Base-by-base conservation (phyloP, 2,329 filamentous ascomycete genomes). In the Rhynchosporium secalis region DNA sequence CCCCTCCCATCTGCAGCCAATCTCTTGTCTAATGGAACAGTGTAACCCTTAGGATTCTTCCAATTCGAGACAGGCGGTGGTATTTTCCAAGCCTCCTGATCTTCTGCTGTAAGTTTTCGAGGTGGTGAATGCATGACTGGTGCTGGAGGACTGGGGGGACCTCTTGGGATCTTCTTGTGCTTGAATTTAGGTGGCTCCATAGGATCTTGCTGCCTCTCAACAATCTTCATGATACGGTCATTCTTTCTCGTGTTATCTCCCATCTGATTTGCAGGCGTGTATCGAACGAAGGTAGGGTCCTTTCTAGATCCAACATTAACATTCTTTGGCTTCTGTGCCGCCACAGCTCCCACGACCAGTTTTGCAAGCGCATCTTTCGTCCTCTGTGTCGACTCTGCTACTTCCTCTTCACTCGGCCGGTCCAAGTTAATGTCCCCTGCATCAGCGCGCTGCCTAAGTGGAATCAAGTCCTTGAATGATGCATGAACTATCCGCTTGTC, bases 21-120 rank as follows among this genome's bases (percentile, higher is more conserved):
- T 73, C 95, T 88, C 80, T 99, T 99, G 76, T 99, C 95, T 57
- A 99, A 77, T 0, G 95, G 92, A 0, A 99, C 91, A 0, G 95
- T 99, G 74, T 96, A 99, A 71, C 95, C 95, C 79, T 98, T 98
- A 0, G 94, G 91, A 75, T 99, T 99, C 84, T 99, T 99, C 95
- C 95, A 99, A 76, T 98, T 98, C 26, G 91, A 96, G 1, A 99
- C 88, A 0, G 94, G 91, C 2, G 94, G 92, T 0, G 88, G 88
- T 38, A 91, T 97, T 72, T 88, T 92, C 95, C 95, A 99, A 63
- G 91, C 91, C 76, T 98, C 95, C 76, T 98, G 94, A 71, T 99
- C 95, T 75, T 96, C 93, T 5, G 94, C 95, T 1, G 95, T 99
- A 65, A 99, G 82, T 74, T 98, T 99, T 65, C 95, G 83, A 0